A percentile compares a stretch with the other conserved stretches of the same genome.
phyloP scores from a whole-genome alignment of 1,284 basidiomycete species.

The Tilletia walkeri region DNA sequence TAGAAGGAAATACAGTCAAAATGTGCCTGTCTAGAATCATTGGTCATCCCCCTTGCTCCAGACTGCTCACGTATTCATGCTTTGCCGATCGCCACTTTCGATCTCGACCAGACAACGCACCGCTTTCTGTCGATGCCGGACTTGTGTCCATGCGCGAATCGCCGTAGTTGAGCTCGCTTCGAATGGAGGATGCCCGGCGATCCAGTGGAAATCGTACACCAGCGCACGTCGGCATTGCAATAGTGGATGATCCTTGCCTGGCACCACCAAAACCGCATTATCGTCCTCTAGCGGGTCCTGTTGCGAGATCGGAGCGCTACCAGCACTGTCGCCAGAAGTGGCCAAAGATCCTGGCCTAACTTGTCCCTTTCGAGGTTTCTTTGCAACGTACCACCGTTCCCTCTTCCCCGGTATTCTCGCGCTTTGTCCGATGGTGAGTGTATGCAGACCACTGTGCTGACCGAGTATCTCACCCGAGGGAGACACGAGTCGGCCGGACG shows the following conservation, averaged over 20 bases:
- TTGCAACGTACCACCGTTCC: constrained; percentile 71
- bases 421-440: constrained; percentile 81
- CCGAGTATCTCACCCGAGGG: constrained; percentile 65
- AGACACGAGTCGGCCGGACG: constrained; percentile 69
- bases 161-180: not conserved
- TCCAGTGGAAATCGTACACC: not conserved
- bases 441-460: constrained; percentile 75
- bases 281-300: not conserved
- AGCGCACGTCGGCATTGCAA: not conserved
- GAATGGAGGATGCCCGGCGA: not conserved
- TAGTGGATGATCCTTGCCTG: not conserved
- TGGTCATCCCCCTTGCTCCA: too few relatives aligned
- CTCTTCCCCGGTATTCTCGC: constrained; percentile 68
- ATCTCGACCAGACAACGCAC: not conserved
- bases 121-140: constrained; percentile 1
- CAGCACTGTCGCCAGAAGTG: too few relatives aligned
- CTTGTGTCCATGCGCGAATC: not conserved
- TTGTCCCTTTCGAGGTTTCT: constrained; percentile 61
- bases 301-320: too few relatives aligned
- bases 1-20: too few relatives aligned
- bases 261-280: not conserved
- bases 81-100: too few relatives aligned
- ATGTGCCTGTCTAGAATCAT: too few relatives aligned
- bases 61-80: too few relatives aligned
- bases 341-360: not conserved